Percentiles rank a stretch among this genome's conserved stretches.
Evolutionary conservation across 345 rosid genomes (phyloP).

Genomic region (Carallia brachiata): DNA sequence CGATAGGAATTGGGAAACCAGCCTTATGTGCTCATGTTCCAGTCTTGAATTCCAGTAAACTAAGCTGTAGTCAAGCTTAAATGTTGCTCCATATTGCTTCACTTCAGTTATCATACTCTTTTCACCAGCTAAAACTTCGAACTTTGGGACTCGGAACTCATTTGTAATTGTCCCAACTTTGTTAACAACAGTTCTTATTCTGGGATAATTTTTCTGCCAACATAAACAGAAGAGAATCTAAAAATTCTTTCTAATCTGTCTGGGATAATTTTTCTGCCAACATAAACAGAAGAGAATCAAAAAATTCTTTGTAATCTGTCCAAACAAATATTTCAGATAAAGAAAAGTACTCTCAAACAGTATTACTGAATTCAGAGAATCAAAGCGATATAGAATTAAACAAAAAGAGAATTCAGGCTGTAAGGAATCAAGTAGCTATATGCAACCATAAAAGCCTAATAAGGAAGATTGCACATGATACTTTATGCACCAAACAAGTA

Average conservation of each 20-base stretch:
- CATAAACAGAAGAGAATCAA: not conserved
- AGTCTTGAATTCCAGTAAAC: conserved; percentile 96
- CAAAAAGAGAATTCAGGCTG: not conserved
- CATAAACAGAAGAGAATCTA: not conserved
- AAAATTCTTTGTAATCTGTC: not conserved
- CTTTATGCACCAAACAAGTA: not conserved
- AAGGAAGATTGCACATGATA: not conserved
- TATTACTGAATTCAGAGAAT: not conserved
- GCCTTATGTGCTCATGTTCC: conserved; percentile 87
- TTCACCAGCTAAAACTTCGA: conserved; percentile 90
- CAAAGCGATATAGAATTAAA: not conserved
- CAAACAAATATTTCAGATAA: not conserved
- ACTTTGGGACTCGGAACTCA: conserved; percentile 90
- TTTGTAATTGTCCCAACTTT: conserved; percentile 79
- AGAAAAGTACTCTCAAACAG: not conserved
- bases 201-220: conserved; percentile 84
- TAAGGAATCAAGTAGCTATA: not conserved
- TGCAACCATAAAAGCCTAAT: not conserved
- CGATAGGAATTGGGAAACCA: conserved; percentile 65
- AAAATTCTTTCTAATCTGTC: conserved; percentile 8
- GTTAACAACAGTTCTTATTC: conserved; percentile 78
- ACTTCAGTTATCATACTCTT: conserved; percentile 81
- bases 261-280: conserved; percentile 84
- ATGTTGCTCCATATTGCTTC: conserved; percentile 86
- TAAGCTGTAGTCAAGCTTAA: conserved; percentile 81